Conservation (phyloP, 495 filamentous ascomycete genomes). For the Sabuloglossum arenarium region DNA sequence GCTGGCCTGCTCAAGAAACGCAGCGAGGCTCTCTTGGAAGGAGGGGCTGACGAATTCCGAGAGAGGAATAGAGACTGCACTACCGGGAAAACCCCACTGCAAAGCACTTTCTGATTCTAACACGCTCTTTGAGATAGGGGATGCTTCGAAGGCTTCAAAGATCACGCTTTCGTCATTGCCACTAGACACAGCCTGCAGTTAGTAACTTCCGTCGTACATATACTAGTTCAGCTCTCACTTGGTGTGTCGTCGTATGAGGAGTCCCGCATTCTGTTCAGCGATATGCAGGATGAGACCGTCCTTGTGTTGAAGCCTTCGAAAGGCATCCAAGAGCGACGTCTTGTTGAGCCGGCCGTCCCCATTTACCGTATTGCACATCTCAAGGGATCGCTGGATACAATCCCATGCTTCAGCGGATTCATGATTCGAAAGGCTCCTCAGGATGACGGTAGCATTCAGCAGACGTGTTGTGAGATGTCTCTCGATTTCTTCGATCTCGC, state of each 20-base stretch:
- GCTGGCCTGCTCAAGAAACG: constrained; percentile 37
- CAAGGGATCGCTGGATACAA: constrained; percentile 16
- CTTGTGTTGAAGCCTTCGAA: constrained; percentile 15
- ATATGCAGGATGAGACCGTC: constrained; percentile 26
- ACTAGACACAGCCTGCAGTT: constrained; percentile 1
- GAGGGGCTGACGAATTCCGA: constrained; percentile 16
- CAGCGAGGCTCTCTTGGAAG: constrained; percentile 28
- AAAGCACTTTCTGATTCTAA: constrained; percentile 22
- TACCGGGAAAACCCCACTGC: constrained; percentile 25
- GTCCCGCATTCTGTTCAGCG: constrained; percentile 31
- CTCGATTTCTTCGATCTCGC: constrained; percentile 19
- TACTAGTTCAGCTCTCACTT: constrained; percentile 15
- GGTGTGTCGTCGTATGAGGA: constrained; percentile 23
- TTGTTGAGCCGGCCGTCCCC: constrained; percentile 18
- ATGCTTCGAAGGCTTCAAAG: constrained; percentile 37
- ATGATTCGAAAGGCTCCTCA: constrained; percentile 9
- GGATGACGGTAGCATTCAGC: constrained; percentile 13
- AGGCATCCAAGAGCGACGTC: constrained; percentile 15
- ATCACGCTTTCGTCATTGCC: constrained; percentile 12
- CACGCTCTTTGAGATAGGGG: constrained; percentile 25
- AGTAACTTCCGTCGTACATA: not conserved
- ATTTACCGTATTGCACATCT: constrained; percentile 16
- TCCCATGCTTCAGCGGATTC: constrained; percentile 14
- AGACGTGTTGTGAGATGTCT: constrained; percentile 17
- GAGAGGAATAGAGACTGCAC: constrained; percentile 20